Conservation (phyloP, 768 basidiomycete species). For the Tubosaeta sp. region DNA sequence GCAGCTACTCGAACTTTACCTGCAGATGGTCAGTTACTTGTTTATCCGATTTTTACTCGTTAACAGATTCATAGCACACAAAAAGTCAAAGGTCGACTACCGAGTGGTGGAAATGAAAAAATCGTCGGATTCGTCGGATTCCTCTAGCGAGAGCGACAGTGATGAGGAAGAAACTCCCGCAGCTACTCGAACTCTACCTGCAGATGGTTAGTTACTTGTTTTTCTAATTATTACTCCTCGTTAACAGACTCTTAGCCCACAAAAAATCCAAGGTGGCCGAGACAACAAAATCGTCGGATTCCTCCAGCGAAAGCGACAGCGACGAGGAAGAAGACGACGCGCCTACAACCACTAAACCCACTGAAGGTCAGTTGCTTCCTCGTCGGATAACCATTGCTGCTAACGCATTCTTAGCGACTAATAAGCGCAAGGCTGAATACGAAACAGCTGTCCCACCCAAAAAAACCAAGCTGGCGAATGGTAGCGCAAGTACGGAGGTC, state of each 20-base stretch:
- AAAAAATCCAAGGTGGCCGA: too few species aligned
- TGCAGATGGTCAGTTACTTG: slow-evolving; percentile 32
- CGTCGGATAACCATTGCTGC: neutral
- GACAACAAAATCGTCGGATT: neutral
- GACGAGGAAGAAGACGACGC: slow-evolving; percentile 2
- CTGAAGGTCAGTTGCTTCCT: slow-evolving; percentile 34
- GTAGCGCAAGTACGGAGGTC: slow-evolving; percentile 33
- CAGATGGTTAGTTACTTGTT: slow-evolving; percentile 31
- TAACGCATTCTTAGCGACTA: slow-evolving; percentile 20
- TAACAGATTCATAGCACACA: too few species aligned
- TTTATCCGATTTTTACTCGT: too few species aligned
- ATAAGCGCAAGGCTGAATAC: slow-evolving; percentile 81
- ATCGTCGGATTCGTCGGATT: neutral
- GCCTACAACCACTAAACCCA: slow-evolving; percentile 40
- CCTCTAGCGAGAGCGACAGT: slow-evolving; percentile 5
- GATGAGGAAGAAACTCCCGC: neutral
- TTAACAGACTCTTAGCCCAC: too few species aligned
- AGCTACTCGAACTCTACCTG: slow-evolving; percentile 45
- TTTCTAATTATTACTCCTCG: too few species aligned
- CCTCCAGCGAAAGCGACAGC: slow-evolving; percentile 10
- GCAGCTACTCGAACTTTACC: slow-evolving; percentile 45
- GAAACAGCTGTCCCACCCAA: slow-evolving; percentile 60
- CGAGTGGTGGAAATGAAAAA: neutral
- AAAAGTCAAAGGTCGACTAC: neutral
- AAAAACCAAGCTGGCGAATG: slow-evolving; percentile 75